Evolutionary conservation across 345 rosid species (phyloP).

Genomic region (Salix suchowensis): DNA sequence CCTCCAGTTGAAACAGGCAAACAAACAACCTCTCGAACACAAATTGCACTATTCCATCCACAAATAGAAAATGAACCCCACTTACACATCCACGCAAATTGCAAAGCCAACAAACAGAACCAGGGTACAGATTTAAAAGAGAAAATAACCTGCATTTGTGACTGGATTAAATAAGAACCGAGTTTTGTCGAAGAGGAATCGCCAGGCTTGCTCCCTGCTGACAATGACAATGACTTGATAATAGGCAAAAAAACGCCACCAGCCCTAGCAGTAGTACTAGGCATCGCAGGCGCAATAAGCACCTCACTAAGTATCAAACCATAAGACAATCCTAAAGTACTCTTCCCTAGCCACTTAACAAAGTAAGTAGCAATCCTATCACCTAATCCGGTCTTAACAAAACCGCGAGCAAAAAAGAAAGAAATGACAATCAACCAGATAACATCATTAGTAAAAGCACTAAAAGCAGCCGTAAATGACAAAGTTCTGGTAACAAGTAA

Average conservation of each 20-base stretch:
- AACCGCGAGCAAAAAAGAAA: constrained; percentile 97
- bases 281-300: constrained; percentile 94
- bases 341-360: constrained; percentile 87
- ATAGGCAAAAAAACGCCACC: constrained; percentile 95
- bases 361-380: constrained; percentile 93
- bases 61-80: not conserved
- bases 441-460: constrained; percentile 85
- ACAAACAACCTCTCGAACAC: not conserved
- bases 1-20: not conserved
- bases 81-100: not conserved
- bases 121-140: not conserved
- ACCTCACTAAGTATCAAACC: constrained; percentile 87
- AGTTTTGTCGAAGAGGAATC: constrained; percentile 69
- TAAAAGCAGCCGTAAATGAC: constrained; percentile 68
- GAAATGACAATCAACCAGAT: constrained; percentile 95
- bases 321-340: constrained; percentile 85
- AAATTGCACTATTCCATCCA: not conserved
- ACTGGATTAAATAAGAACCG: constrained; percentile 69
- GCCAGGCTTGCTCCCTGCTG: constrained; percentile 78
- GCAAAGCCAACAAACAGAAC: not conserved
- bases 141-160: constrained; percentile 76
- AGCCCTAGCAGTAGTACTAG: constrained; percentile 92
- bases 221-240: constrained; percentile 69
- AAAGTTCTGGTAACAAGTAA: constrained; percentile 74
- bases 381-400: constrained; percentile 89